Evolutionary conservation across 2,329 filamentous ascomycete species (phyloP), one percentile per base, ranked within the genome.

Genomic region (Fusarium siculi): DNA sequence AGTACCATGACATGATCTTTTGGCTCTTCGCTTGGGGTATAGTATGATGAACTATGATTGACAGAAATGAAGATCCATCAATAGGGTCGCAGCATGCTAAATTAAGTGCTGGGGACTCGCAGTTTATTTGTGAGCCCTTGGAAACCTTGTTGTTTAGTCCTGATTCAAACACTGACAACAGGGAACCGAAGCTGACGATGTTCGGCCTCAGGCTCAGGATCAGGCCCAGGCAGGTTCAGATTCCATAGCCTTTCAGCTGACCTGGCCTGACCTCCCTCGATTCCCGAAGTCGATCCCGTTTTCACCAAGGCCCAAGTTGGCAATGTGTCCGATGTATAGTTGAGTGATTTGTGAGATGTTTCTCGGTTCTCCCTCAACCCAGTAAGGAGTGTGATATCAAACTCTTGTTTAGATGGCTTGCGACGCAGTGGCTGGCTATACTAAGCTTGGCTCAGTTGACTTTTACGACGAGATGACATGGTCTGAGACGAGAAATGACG

Each of bases 281-380:
- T 73, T 73, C 70, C 70, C 70, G 70, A 73, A 73, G 70, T 70
- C 61, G 70, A 73, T 73, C 70, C 70, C 61, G 70, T 54, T 44
- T 19, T 62, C 57, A 49, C 56, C 61, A 63, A 46, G 37, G 66
- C 65, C 55, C 50, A 70, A 73, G 40, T 23, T 57, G 66, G 65
- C 25, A 73, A 57, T 70, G 56, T 61, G 58, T 43, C 70, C 70
- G 70, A 73, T 32, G 42, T 30, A 30, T 21, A 32, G 53, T 47
- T 53, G 47, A 69, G 44, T 61, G 42, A 46, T 73, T 59, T 58
- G 52, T 39, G 25, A 37, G 39, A 53, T 73, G 56, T 70, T 57
- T 71, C 50, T 46, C 25, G 32, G 32, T 32, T 32, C 32, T 32
- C 32, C 12, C 25, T 42, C 21, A 50, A 60, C 32, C 36, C n/a